Percentiles rank a stretch among this genome's conserved stretches.
Evolutionary conservation across 1,139 yeast species (phyloP).

Genomic region (Nadsonia starkeyi-henricii): DNA sequence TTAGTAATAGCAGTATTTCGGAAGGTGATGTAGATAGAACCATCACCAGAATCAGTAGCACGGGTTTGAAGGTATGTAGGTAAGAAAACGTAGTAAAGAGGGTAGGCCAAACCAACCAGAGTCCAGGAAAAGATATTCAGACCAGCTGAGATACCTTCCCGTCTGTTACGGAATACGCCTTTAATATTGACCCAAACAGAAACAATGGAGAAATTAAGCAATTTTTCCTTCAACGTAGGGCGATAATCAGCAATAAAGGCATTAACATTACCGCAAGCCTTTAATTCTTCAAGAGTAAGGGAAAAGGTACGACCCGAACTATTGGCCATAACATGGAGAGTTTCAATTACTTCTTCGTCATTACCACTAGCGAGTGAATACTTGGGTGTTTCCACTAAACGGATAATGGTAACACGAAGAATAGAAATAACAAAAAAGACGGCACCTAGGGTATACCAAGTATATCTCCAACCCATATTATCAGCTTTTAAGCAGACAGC

Average conservation of each 20-base stretch:
- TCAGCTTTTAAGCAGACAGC: conserved; percentile 29
- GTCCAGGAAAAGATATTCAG: conserved; percentile 28
- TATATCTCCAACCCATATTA: conserved; percentile 47
- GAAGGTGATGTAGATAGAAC: conserved; percentile 30
- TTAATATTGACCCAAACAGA: too few species aligned
- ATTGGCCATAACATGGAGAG: conserved; percentile 11
- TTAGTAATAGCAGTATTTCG: conserved; percentile 40
- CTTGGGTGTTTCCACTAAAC: conserved; percentile 43
- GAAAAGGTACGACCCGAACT: conserved; percentile 12
- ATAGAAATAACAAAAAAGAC: conserved; percentile 36
- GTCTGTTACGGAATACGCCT: conserved; percentile 2
- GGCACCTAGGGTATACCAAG: conserved; percentile 38
- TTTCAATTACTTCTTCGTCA: conserved; percentile 29
- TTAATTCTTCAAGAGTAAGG: conserved; percentile 27
- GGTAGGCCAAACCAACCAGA: conserved; percentile 38
- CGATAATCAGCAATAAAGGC: too few species aligned
- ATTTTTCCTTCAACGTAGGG: too few species aligned
- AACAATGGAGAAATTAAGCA: too few species aligned
- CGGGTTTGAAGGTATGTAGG: conserved; percentile 34
- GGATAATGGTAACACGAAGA: conserved; percentile 32
- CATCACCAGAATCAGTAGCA: conserved; percentile 29
- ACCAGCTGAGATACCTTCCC: conserved; percentile 1
- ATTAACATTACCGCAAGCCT: conserved; percentile 24
- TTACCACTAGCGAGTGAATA: conserved; percentile 36
- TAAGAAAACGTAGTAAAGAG: conserved; percentile 37